These are phyloP conservation scores for Starmerella powellii DNA, from an alignment of 805 yeast genomes.

Conservation along the genomic window DNA sequence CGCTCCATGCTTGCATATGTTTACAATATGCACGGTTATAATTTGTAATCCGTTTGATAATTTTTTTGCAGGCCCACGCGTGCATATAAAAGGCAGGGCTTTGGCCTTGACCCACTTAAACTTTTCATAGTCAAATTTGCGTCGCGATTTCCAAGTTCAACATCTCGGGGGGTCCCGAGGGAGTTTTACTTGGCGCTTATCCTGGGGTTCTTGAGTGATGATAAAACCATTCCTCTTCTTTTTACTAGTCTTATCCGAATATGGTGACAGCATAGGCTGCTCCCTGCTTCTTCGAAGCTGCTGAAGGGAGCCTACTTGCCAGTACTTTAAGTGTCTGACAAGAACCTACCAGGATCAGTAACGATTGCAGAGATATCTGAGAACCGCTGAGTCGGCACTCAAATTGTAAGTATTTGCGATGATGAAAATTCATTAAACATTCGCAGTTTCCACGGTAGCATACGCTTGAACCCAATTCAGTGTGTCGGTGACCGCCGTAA, in stretches of 20 bases:
- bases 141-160: neutral
- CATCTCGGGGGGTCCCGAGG: constrained; percentile 15
- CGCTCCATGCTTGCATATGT: too few species aligned
- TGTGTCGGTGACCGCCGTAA: constrained; percentile 33
- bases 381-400: neutral
- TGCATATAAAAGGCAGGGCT: constrained; percentile 3
- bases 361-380: too few species aligned
- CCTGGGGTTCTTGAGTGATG: constrained; percentile 26
- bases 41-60: too few species aligned
- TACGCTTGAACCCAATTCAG: constrained; percentile 31
- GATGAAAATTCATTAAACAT: constrained; percentile 32
- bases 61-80: too few species aligned
- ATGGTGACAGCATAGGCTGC: constrained; percentile 32
- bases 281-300: constrained; percentile 14
- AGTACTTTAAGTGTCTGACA: constrained; percentile 29
- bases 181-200: neutral
- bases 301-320: constrained; percentile 31
- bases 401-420: constrained; percentile 24
- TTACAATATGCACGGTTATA: too few species aligned
- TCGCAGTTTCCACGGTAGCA: constrained; percentile 38
- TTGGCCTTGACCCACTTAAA: too few species aligned
- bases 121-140: neutral
- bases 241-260: constrained; percentile 33
- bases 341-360: constrained; percentile 4
- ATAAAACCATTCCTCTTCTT: constrained; percentile 28